Base-by-base conservation (phyloP, 768 basidiomycete genomes). In the Lanmaoa rubissima region DNA sequence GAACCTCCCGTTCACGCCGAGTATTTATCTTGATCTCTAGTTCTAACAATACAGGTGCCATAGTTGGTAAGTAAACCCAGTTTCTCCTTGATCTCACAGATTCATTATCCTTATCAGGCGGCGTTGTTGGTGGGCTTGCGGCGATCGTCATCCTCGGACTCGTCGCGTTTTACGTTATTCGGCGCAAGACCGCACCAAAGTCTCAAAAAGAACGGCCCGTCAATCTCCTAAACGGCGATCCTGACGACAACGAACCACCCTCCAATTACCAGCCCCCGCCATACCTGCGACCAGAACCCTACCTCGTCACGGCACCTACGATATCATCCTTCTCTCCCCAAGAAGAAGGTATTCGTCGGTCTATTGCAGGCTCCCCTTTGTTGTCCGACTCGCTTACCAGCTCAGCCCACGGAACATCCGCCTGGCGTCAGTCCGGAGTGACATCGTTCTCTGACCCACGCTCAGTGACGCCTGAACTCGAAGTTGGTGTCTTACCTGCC, bases 281-380 rank as follows among this genome's bases (percentile, higher is more conserved):
- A 54, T 88, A 83, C 69, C 87, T 89, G 66, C 80, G 79, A 34
- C 89, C 90, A 0, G 86, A 91, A 60, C 90, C 90, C 3, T 92
- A 85, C 73, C 79, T 88, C 51, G 79, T 88, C 4, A 79, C 87
- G 0, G 85, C 85, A 44, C 84, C 87, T 13, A 82, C 84, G 14
- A 64, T 73, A 1, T 75, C 78, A 6, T 70, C 76, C 9, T 73
- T 75, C 0, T 75, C 70, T 21, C 75, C 65, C 2, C 73, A 67
- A 44, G 69, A 63, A 47, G 70, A 65, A 48, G 63, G 55, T 39
- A 66, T 36, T 13, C 63, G 61, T 11, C 43, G 49, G 8, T 64
- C 68, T 9, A 65, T 69, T 26, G 64, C 62, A 14, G 61, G 54
- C 54, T 46, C 65, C 31, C 32, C 59, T 5, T 24, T 70, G 26